Base-by-base conservation (phyloP, 2,329 filamentous ascomycete species). In the Endoconidiophora polonica region DNA sequence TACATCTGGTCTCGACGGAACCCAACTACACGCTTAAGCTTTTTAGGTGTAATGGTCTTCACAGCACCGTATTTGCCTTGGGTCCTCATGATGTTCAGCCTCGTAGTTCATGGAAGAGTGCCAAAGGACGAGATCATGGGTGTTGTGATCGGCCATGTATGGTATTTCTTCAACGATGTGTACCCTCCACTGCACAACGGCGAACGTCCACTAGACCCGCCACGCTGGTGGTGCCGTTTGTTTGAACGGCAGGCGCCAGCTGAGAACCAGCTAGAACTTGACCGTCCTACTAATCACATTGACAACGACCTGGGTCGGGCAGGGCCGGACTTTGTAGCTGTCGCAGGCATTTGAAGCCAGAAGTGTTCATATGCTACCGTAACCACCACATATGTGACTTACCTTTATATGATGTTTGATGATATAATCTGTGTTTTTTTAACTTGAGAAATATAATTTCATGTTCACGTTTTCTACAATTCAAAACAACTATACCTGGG, bases 1-100 rank as follows among this genome's bases (percentile, higher is more conserved):
- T 98, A 98, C 65, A 95, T 98, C 59, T 98, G 91, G 91, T 91
- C 87, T 55, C 77, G 91, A 48, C 80, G 90, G 52, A 96, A 98
- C 62, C 90, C 91, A 0, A 86, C 95, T 55, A 93, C 87, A 0
- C 74, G 86, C 52, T 72, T 98, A 12, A 94, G 86, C 61, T 87
- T 94, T 63, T 68, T 98, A 3, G 91, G 91, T 0, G 63, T 98
- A 44, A 66, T 96, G 40, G 84, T 91, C 1, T 96, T 98, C 65
- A 86, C 84, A 4, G 91, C 91, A 20, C 91, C 91, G 1, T 96
- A 93, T 65, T 69, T 98, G 43, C 91, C 91, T 0, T 96, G 90
- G 88, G 90, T 98, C 2, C 66, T 98, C 59, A 88, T 96, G 75
- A 81, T 76, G 0, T 94, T 98, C 66, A 93, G 85, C 60, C 71